Base-by-base conservation (phyloP, 1,284 basidiomycete genomes). In the Naganishia sp. region DNA sequence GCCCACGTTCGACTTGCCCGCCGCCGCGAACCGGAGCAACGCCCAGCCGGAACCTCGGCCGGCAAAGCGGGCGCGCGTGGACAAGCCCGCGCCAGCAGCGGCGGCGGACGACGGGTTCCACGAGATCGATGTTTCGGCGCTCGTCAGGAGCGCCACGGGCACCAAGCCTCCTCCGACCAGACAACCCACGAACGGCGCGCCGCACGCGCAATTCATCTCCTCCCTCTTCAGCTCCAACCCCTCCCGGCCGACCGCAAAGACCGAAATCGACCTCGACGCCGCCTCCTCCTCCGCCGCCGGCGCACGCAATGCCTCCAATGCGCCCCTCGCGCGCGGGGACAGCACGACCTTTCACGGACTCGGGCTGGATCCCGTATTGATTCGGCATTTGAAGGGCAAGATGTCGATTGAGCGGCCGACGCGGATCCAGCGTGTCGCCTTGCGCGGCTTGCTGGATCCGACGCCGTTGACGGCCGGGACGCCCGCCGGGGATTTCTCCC, bases 361-460 rank as follows among this genome's bases (percentile, higher is more conserved):
- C 64, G 87, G 92, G 63, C 83, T 99, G 13, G 86, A 94, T 75
- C 88, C 90, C 1, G 83, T 96, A 39, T 83, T 99, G 36, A 84
- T 88, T 55, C 78, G 88, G 2, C 94, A 97, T 78, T 83, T 99
- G 10, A 82, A 85, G 33, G 83, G 80, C 25, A 96, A 94, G 81
- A 88, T 98, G 87, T 82, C 82, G 48, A 91, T 99, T 55, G 79
- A 83, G 21, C 89, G 88, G 70, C 96, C 96, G 0, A 99, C 95
- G 0, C 88, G 90, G 6, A 94, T 98, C 70, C 95, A 99, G 80
- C 85, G 89, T 69, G 86, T 88, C 10, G 86, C 89, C 1, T 82
- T 99, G 21, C 88, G 92, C 5, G 82, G 87, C 48, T 84, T 97
- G 53, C 82, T 94, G 2, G 77, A 83, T 0, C 70, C 70, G 2